A percentile compares a stretch with the other conserved stretches of the same genome.
These are phyloP conservation scores for Phylloporus sp. DNA, from an alignment of 1,284 basidiomycete genomes.

Conservation along the genomic window DNA sequence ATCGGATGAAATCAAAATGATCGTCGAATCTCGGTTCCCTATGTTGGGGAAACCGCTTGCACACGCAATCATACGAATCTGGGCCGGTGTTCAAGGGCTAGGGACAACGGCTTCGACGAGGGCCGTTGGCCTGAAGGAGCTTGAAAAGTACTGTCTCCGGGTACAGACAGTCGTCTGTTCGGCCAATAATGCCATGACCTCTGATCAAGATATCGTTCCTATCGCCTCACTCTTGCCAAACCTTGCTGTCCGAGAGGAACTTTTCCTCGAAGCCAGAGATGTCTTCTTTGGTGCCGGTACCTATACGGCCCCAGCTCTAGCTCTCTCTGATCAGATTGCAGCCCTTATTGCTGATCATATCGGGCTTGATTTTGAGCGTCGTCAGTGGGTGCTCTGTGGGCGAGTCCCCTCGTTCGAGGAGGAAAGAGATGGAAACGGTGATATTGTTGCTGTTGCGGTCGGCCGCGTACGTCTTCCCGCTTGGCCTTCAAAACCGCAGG, in stretches of 20 bases:
- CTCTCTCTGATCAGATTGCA: conserved; percentile 59
- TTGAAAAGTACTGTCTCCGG: conserved; percentile 88
- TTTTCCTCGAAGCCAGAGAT: conserved; percentile 90
- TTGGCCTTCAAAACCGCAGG: conserved; percentile 46
- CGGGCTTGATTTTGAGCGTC: conserved; percentile 69
- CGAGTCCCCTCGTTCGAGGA: conserved; percentile 74
- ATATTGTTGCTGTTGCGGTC: conserved; percentile 59
- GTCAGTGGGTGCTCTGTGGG: conserved; percentile 62
- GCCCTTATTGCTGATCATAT: conserved; percentile 69
- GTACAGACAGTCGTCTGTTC: conserved; percentile 70
- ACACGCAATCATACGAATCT: conserved; percentile 65
- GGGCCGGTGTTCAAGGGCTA: conserved; percentile 62
- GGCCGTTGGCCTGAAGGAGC: conserved; percentile 81
- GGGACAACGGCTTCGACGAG: conserved; percentile 61
- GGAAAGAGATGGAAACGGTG: conserved; percentile 72
- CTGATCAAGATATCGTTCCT: conserved; percentile 32
- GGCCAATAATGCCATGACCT: conserved; percentile 52
- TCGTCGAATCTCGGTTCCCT: conserved; percentile 74
- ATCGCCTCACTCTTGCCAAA: conserved; percentile 66
- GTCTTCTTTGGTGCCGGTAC: conserved; percentile 86
- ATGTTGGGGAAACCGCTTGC: conserved; percentile 60
- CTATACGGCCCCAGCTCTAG: conserved; percentile 60
- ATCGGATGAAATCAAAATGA: conserved; percentile 70
- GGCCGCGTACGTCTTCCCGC: conserved; percentile 67
- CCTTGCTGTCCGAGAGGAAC: conserved; percentile 84